Conservation (phyloP, 2,329 filamentous ascomycete genomes). For the Fusarium redolens region DNA sequence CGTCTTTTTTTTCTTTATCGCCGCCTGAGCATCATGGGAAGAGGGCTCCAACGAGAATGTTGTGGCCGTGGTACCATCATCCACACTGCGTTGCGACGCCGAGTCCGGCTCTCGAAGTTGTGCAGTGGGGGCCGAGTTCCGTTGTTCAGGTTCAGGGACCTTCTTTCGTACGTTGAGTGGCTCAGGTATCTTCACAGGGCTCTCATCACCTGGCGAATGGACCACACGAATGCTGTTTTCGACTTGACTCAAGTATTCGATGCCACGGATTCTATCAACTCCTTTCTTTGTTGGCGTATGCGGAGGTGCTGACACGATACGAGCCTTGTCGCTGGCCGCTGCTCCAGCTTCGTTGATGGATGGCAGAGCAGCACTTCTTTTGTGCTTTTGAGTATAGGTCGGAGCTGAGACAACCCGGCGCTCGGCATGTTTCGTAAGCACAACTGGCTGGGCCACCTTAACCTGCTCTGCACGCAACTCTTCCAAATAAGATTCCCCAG, state of each 20-base stretch:
- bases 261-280: conserved; percentile 50
- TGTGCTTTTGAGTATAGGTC: conserved; percentile 55
- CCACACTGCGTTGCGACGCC: conserved; percentile 6
- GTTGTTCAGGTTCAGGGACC: conserved; percentile 38
- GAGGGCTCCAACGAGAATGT: conserved; percentile 30
- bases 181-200: conserved; percentile 50
- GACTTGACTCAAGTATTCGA: conserved; percentile 59
- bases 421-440: conserved; percentile 52
- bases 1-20: conserved; percentile 57
- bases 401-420: conserved; percentile 65
- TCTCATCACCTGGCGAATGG: conserved; percentile 57
- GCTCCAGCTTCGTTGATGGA: conserved; percentile 60
- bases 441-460: conserved; percentile 47
- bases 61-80: not conserved
- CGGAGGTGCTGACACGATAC: conserved; percentile 61
- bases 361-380: conserved; percentile 56
- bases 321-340: conserved; percentile 50
- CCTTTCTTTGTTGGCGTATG: conserved; percentile 48
- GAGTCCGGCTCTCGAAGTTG: conserved; percentile 27
- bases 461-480: conserved; percentile 42
- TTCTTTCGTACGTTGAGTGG: conserved; percentile 59
- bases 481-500: conserved; percentile 42
- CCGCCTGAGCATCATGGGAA: conserved; percentile 28
- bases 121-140: conserved; percentile 33
- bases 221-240: conserved; percentile 67